Base-by-base conservation (phyloP, 495 filamentous ascomycete species). In the Daldinia decipiens region DNA sequence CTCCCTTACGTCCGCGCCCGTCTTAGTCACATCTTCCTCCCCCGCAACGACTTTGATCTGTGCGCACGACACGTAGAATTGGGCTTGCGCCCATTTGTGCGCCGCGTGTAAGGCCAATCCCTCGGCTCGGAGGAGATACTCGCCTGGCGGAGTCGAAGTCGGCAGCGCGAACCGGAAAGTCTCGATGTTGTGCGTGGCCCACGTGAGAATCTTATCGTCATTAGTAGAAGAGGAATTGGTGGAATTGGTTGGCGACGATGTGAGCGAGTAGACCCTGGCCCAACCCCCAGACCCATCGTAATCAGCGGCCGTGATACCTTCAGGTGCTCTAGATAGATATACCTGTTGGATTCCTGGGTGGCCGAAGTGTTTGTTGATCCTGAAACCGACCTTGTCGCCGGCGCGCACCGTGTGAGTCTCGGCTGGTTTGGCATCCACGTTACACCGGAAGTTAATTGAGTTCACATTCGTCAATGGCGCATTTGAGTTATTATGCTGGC, bases 61-160 rank as follows among this genome's bases (percentile, higher is more conserved):
- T 19, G 43, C 17, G 43, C 17, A 47, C 43, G 43, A 47, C 8
- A 47, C 43, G 43, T 47, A 47, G 17, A 47, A 47, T 13, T 47
- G 17, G 8, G 43, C 43, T 21, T 21, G 19, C 2, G 43, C 76
- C 15, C 65, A 74, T 53, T 82, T 82, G 47, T 84, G 81, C 26
- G 86, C 87, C 32, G 83, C 74, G 51, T 91, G 90, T 31, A 92
- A 79, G 2, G 88, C 87, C 8, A 91, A 73, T 19, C 89, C 74
- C 75, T 92, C 90, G 6, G 83, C 81, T 7, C 90, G 87, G 0
- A 89, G 78, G 13, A 91, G 81, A 65, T 91, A 92, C 70, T 87
- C 82, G 7, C 90, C 90, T 4, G 80, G 43, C 4, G 79, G 77
- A 7, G 78, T 72, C 24, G 59, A 56, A 3, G 70, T 52, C 1